These are phyloP conservation scores for Hypericum perforatum DNA, from an alignment of 345 rosid genomes.

Conservation along the genomic window DNA sequence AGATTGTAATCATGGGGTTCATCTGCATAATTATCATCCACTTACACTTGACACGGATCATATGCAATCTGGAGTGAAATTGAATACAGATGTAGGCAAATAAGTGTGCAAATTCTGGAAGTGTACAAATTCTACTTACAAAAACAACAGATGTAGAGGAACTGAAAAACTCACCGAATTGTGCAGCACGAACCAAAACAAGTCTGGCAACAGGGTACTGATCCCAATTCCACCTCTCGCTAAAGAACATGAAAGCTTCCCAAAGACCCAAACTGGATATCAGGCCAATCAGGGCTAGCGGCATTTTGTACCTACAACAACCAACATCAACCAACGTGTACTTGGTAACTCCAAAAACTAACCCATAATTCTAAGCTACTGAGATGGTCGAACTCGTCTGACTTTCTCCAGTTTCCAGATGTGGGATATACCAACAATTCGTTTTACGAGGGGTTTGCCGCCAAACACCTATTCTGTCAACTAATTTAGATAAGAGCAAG, in stretches of 20 bases:
- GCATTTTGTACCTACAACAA: slow-evolving; percentile 76
- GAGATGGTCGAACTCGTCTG: neutral
- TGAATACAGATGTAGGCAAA: too few species aligned
- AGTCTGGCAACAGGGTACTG: slow-evolving; percentile 39
- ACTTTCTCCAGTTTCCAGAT: too few species aligned
- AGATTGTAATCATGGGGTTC: too few species aligned
- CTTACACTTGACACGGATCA: too few species aligned
- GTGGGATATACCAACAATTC: too few species aligned
- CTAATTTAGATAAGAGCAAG: too few species aligned
- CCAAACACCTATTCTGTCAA: too few species aligned
- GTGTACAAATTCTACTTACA: neutral
- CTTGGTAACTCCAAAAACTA: neutral
- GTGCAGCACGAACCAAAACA: slow-evolving; percentile 49
- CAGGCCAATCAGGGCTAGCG: slow-evolving; percentile 76
- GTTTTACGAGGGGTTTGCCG: too few species aligned
- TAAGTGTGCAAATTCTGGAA: neutral
- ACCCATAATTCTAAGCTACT: too few species aligned
- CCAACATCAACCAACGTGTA: slow-evolving; percentile 2
- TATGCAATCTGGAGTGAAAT: too few species aligned
- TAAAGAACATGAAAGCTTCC: slow-evolving; percentile 70
- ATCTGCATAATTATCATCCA: too few species aligned
- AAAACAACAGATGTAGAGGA: neutral
- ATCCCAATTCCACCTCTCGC: slow-evolving; percentile 60
- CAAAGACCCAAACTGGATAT: slow-evolving; percentile 74
- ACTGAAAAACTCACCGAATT: slow-evolving; percentile 52